These are phyloP conservation scores for Malassezia cuniculi DNA, from an alignment of 1,284 basidiomycete species.

Conservation along the genomic window DNA sequence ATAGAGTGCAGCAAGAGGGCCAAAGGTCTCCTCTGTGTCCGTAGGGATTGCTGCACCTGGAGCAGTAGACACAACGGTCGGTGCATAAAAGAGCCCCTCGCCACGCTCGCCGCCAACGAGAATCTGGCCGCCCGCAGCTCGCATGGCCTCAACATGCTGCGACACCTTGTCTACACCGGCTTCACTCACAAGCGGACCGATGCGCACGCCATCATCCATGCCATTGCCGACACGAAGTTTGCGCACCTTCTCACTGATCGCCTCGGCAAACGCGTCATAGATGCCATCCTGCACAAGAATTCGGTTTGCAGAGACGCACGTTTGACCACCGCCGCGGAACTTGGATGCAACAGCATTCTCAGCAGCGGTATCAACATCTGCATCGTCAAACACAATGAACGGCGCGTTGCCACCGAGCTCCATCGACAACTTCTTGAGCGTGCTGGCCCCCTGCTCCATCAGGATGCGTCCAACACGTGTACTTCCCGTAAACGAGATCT, in stretches of 20 bases:
- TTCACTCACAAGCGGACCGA: conserved; percentile 83
- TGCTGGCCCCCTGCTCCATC: conserved; percentile 66
- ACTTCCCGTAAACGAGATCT: conserved; percentile 84
- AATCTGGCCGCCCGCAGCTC: conserved; percentile 69
- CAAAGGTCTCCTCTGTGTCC: conserved; percentile 42
- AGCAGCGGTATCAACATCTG: conserved; percentile 85
- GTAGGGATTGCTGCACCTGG: conserved; percentile 58
- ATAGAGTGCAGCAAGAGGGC: conserved; percentile 48
- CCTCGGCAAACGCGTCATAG: conserved; percentile 72
- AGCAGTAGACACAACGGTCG: conserved; percentile 57
- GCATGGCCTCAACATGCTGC: conserved; percentile 72
- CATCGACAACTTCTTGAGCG: conserved; percentile 67
- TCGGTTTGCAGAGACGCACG: conserved; percentile 55
- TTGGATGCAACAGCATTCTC: conserved; percentile 73
- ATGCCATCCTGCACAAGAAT: conserved; percentile 53
- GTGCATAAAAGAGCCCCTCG: conserved; percentile 61
- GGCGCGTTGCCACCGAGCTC: conserved; percentile 64
- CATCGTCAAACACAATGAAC: conserved; percentile 94
- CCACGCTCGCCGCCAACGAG: conserved; percentile 67
- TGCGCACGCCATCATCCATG: conserved; percentile 60
- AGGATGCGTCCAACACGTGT: conserved; percentile 82
- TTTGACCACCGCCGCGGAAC: conserved; percentile 84
- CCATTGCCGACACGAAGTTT: conserved; percentile 84
- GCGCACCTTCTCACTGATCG: conserved; percentile 68
- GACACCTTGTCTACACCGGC: conserved; percentile 76